phyloP scores from a whole-genome alignment of 495 filamentous ascomycete species.

The Neurospora sp. region DNA sequence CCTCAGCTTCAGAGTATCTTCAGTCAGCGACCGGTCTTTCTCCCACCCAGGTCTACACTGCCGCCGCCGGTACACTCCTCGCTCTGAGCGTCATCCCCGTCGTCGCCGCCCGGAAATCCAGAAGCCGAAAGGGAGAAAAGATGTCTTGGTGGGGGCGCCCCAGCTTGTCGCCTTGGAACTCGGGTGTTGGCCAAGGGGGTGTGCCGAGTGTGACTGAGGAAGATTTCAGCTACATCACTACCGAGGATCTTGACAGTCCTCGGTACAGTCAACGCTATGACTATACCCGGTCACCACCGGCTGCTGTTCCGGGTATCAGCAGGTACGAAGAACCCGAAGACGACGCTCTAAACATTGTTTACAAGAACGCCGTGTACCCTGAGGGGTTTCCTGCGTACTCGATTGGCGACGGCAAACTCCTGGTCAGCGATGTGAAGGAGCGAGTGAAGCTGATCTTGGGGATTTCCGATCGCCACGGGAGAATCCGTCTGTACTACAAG shows the following conservation, averaged over 20 bases:
- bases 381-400: slow-evolving; percentile 72
- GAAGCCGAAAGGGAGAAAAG: slow-evolving; percentile 17
- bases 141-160: slow-evolving; percentile 58
- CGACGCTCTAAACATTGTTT: slow-evolving; percentile 67
- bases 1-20: slow-evolving; percentile 46
- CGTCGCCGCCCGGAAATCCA: slow-evolving; percentile 29
- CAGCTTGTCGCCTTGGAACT: slow-evolving; percentile 45
- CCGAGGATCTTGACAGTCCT: slow-evolving; percentile 46
- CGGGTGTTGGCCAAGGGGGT: slow-evolving; percentile 35
- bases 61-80: slow-evolving; percentile 32
- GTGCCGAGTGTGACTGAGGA: slow-evolving; percentile 59
- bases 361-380: slow-evolving; percentile 61
- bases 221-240: slow-evolving; percentile 75
- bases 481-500: slow-evolving; percentile 73
- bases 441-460: slow-evolving; percentile 55
- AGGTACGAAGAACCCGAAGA: slow-evolving; percentile 40
- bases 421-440: slow-evolving; percentile 54
- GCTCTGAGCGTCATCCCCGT: slow-evolving; percentile 41
- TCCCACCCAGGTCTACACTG: slow-evolving; percentile 35
- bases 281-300: slow-evolving; percentile 3
- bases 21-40: slow-evolving; percentile 38
- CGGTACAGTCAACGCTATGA: slow-evolving; percentile 7
- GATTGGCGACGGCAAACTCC: slow-evolving; percentile 68
- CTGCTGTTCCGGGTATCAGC: slow-evolving; percentile 15
- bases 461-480: slow-evolving; percentile 43